A percentile compares a stretch with the other conserved stretches of the same genome.
phyloP scores from a whole-genome alignment of 139 green algal species.

The Chlamydomonas sphaeroides region DNA sequence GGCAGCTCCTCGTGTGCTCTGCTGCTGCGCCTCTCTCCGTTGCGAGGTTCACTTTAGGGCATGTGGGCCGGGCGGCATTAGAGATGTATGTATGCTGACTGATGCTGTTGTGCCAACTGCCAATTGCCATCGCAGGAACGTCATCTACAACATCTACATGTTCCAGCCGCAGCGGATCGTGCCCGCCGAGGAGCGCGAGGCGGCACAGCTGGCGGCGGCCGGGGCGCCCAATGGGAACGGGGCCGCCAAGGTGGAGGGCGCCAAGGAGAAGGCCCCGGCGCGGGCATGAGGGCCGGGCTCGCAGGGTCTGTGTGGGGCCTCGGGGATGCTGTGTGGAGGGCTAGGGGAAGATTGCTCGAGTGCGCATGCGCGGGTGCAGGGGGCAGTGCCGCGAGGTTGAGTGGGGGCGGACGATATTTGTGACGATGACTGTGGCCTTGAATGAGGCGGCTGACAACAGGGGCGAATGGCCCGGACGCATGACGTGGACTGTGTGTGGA shows the following conservation, averaged over 20 bases:
- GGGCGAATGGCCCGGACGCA: no score
- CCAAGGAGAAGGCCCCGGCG: conserved; percentile 17
- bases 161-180: conserved; percentile 75
- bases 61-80: background rate
- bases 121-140: conserved; percentile 72
- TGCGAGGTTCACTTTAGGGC: no score
- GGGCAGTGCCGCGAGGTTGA: no score
- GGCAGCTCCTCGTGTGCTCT: no score
- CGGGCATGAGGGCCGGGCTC: background rate
- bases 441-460: no score
- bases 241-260: background rate
- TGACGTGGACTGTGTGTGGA: no score
- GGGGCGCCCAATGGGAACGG: background rate
- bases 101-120: background rate
- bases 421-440: no score
- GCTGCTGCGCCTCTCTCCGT: no score
- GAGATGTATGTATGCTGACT: background rate
- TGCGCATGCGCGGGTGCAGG: no score
- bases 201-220: background rate
- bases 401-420: no score
- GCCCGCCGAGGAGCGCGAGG: background rate
- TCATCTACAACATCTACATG: conserved; percentile 98
- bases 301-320: background rate
- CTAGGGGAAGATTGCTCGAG: background rate
- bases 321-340: background rate